Evolutionary conservation across 169 alveolate genomes (phyloP), one percentile per base, ranked within the genome.

Genomic region (Cryptosporidium felis): DNA sequence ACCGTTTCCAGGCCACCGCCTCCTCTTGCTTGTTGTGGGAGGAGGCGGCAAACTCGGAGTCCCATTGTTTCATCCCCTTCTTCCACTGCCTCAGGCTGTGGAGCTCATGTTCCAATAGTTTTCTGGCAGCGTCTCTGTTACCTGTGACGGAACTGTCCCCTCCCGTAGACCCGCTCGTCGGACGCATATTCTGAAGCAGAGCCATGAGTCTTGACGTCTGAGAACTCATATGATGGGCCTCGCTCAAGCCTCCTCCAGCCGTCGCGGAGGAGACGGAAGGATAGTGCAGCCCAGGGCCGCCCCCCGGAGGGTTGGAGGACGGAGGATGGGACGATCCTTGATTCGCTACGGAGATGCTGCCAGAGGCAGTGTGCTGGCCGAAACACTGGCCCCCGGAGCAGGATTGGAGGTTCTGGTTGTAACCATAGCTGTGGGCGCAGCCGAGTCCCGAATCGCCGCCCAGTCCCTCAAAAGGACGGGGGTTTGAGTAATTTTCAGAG

Each of bases 51-150:
- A 65, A 46, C 34, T 74, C 85, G 4, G 62, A 4, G 58, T 74
- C 85, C 85, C 85, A 74, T 21, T 74, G 85, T 30, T 74, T 49
- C 85, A 74, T 74, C 21, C 85, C 85, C 28, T 74, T 74, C 18
- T 74, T 74, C 85, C 85, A 74, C 21, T 56, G 85, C 23, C 74
- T 49, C 21, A 74, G 28, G 47, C 85, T 74, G 3, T 74, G 51
- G 32, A 74, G 67, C 26, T 74, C 85, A 18, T 56, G 53, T n/a
- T 74, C 85, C 32, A 74, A 67, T 16, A 74, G 16, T 36, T 53
- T 74, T 53, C 85, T 74, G 2, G 67, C 26, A 14, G 30, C 23
- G n/a, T 74, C 85, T 32, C 41, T 74, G 23, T 38, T 47, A 9
- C 38, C 10, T 8, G 36, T 26, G 14, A 36, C 38, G 21, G 85